Evolutionary conservation across 352 stramenopile species (phyloP), one percentile per base, ranked within the genome.

Genomic region (Globisporangium yorkense): DNA sequence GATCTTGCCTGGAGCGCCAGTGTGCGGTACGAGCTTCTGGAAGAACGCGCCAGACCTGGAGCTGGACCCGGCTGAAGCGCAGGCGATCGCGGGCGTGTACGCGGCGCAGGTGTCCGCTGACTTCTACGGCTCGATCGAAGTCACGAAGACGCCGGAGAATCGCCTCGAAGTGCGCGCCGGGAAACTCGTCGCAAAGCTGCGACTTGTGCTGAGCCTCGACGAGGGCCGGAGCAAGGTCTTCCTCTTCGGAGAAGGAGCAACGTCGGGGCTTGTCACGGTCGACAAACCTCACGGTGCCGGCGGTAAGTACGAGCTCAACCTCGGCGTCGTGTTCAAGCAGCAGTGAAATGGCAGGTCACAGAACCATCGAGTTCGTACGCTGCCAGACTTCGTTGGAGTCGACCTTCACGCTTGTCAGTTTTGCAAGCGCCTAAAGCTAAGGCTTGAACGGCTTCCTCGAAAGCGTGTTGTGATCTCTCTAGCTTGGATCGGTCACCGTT

Each of bases 71-170:
- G 54, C 62, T 0, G 68, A 75, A 20, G 63, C 21, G 1, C 51
- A 70, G 6, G 60, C 61, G n/a, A 66, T 88, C 20, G 56, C 82
- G 1, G 80, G 80, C 0, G 63, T 57, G 31, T 91, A 88, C 55
- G 39, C 59, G 24, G 60, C 77, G 16, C 59, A 68, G 16, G 65
- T 51, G 0, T 87, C 74, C 2, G 40, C 59, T 2, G 67, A 51
- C 9, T 89, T 69, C 52, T 88, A 73, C 48, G 63, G 62, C 5
- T 64, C 58, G 6, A 45, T 80, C 44, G 45, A 59, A 33, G 63
- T 89, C 21, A 59, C 43, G 18, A 52, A 18, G 43, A 49, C 41
- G 0, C 1, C 48, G 2, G 29, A 40, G 9, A 47, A 44, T 10
- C 20, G n/a, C 21, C 24, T 63, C 21, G 50, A 44, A 10, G 3